phyloP scores from a whole-genome alignment of 164 flowering plant genomes.

The Saururus chinensis region DNA sequence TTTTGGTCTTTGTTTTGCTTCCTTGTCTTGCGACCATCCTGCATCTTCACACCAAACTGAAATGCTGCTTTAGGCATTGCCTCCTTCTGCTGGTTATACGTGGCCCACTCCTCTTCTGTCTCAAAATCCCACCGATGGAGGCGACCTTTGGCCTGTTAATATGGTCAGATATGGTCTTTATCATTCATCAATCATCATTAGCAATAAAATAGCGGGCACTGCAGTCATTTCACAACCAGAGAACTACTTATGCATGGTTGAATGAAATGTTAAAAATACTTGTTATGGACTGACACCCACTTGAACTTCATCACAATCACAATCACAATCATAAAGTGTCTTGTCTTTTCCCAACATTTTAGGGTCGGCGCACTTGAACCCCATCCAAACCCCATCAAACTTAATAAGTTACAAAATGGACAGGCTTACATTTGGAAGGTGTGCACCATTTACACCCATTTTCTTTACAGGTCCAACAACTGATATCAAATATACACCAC shows the following conservation, averaged over 20 bases:
- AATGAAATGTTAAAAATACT: no score
- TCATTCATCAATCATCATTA: neutral
- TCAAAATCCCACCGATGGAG: conserved; percentile 99
- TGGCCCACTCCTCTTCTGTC: conserved; percentile 97
- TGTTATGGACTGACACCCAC: neutral
- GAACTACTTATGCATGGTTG: neutral
- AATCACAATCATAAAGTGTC: no score
- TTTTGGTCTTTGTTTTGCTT: conserved; percentile 97
- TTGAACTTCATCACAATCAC: neutral
- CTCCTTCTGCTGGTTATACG: conserved; percentile 95
- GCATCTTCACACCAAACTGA: conserved; percentile 99
- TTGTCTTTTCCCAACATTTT: no score
- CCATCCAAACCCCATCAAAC: no score
- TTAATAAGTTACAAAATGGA: no score
- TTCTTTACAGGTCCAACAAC: no score
- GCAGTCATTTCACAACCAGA: neutral
- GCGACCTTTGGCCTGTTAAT: conserved; percentile 84
- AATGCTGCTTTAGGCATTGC: conserved; percentile 99
- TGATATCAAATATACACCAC: no score
- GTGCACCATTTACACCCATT: no score
- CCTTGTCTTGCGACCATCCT: conserved; percentile 91
- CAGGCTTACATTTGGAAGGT: no score
- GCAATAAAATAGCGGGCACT: neutral
- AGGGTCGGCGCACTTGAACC: no score
- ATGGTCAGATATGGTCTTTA: neutral